phyloP scores from a whole-genome alignment of 441 rosid genomes.

The Brassica hybrid region DNA sequence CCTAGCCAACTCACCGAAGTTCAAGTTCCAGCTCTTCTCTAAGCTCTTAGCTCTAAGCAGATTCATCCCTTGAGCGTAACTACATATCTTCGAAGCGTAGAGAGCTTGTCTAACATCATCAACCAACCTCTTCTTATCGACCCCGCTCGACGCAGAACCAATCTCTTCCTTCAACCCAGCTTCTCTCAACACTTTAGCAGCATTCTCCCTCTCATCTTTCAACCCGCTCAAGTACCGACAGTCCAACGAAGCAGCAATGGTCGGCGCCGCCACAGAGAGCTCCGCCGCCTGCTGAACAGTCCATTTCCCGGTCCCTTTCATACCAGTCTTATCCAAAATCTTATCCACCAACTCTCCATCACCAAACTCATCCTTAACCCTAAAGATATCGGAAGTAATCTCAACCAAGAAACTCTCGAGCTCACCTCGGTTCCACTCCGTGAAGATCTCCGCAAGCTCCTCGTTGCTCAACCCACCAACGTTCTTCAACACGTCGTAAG shows the following conservation, averaged over 20 bases:
- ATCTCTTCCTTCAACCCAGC: conserved; percentile 84
- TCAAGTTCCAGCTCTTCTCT: conserved; percentile 81
- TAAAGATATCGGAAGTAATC: conserved; percentile 83
- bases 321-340: conserved; percentile 94
- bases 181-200: conserved; percentile 60
- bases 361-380: conserved; percentile 69
- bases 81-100: conserved; percentile 89
- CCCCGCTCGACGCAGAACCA: conserved; percentile 45
- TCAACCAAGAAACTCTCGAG: conserved; percentile 88
- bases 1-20: conserved; percentile 84
- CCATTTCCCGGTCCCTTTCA: conserved; percentile 99
- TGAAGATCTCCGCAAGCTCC: conserved; percentile 75
- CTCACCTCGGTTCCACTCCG: conserved; percentile 87
- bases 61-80: conserved; percentile 97
- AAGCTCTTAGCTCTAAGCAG: conserved; percentile 86
- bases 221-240: conserved; percentile 87
- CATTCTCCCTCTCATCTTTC: conserved; percentile 85
- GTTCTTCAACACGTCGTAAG: conserved; percentile 90
- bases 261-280: conserved; percentile 94
- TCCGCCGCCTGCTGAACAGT: conserved; percentile 97
- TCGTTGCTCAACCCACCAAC: conserved; percentile 73
- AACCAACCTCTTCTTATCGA: conserved; percentile 83
- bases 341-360: conserved; percentile 86
- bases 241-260: conserved; percentile 92
- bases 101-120: conserved; percentile 97